phyloP scores from a whole-genome alignment of 805 yeast genomes.

The Metschnikowia cerradonensis region DNA sequence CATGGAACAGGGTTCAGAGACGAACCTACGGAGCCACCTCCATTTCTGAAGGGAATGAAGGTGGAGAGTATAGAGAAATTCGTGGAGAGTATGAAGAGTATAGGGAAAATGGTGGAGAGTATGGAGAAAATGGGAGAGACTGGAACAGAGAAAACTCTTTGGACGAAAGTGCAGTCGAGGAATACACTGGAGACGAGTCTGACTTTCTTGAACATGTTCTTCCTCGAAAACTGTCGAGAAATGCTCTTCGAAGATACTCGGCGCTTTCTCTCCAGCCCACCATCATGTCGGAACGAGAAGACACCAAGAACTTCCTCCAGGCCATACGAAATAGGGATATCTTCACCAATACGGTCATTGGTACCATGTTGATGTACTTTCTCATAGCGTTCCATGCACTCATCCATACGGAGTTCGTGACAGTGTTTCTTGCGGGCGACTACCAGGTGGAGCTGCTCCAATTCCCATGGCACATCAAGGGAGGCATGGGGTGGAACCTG shows the following conservation, averaged over 20 bases:
- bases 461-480: constrained; percentile 48
- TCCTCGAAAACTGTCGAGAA: constrained; percentile 13
- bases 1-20: constrained; percentile 21
- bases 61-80: neutral
- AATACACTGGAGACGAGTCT: neutral
- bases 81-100: neutral
- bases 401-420: constrained; percentile 52
- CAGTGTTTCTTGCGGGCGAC: constrained; percentile 46
- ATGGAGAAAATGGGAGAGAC: too few species aligned
- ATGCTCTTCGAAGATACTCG: constrained; percentile 19
- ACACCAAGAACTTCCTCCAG: constrained; percentile 11
- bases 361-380: constrained; percentile 35
- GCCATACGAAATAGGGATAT: constrained; percentile 19
- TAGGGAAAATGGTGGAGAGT: too few species aligned
- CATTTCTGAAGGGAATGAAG: neutral
- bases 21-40: too few species aligned
- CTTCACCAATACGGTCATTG: constrained; percentile 29
- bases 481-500: constrained; percentile 50
- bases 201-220: constrained; percentile 1
- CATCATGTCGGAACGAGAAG: constrained; percentile 13
- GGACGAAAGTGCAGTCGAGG: neutral
- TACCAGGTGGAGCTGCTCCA: constrained; percentile 23
- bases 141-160: too few species aligned
- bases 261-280: constrained; percentile 15
- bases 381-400: constrained; percentile 44